Conservation (phyloP, 441 rosid species). For the Hura crepitans region DNA sequence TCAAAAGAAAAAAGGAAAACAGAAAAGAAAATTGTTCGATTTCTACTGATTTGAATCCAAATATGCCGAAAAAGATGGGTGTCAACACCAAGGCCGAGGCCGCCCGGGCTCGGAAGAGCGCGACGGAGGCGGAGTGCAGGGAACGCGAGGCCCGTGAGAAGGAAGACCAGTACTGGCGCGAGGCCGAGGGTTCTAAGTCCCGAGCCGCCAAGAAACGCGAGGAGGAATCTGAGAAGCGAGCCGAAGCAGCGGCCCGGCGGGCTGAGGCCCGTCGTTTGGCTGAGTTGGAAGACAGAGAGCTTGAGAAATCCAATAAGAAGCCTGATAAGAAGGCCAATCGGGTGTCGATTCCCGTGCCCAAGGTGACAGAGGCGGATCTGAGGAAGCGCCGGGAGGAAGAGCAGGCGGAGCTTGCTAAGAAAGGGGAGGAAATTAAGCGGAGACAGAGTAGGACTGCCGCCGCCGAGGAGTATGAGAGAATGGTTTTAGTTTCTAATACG, state of each 20-base stretch:
- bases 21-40: too few species aligned
- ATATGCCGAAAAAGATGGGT: conserved; percentile 99
- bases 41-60: neutral
- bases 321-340: conserved; percentile 82
- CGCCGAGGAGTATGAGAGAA: conserved; percentile 81
- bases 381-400: conserved; percentile 57
- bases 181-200: conserved; percentile 74
- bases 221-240: conserved; percentile 84
- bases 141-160: conserved; percentile 64
- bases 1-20: too few species aligned
- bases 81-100: conserved; percentile 91
- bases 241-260: conserved; percentile 58
- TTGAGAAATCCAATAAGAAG: conserved; percentile 64
- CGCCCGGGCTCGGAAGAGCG: conserved; percentile 70
- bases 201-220: conserved; percentile 80
- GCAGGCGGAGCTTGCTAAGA: conserved; percentile 56
- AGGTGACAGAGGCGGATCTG: conserved; percentile 84
- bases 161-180: conserved; percentile 91
- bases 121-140: conserved; percentile 66
- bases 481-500: conserved; percentile 69
- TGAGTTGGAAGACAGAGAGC: conserved; percentile 73
- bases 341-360: conserved; percentile 67
- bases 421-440: conserved; percentile 65
- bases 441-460: conserved; percentile 64
- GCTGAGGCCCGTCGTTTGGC: conserved; percentile 77